phyloP scores from a whole-genome alignment of 78 protist species.

The Dictyostelium purpureum region DNA sequence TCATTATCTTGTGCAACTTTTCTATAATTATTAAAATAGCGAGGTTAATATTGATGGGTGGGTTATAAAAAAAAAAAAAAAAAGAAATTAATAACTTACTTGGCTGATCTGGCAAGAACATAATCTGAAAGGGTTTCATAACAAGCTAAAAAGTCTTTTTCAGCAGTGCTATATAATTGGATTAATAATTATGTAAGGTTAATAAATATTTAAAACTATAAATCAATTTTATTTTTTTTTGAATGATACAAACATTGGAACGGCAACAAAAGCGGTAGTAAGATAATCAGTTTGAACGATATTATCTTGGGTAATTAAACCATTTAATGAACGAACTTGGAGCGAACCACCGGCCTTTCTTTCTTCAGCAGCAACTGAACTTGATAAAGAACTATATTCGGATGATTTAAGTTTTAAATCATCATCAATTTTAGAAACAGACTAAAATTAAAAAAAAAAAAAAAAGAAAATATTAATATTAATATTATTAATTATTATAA shows the following conservation, averaged over 20 bases:
- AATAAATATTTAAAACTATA: not conserved
- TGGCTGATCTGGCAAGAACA: conserved; percentile 85
- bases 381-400: conserved; percentile 29
- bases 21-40: too few relatives aligned
- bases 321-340: conserved; percentile 56
- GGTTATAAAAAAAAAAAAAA: too few relatives aligned
- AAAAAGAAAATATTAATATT: not conserved
- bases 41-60: too few relatives aligned
- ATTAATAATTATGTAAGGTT: not conserved
- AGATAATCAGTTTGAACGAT: conserved; percentile 83
- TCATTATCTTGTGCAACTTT: conserved; percentile 82
- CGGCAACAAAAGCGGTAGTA: conserved; percentile 84
- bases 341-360: conserved; percentile 78
- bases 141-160: conserved; percentile 31
- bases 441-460: not conserved
- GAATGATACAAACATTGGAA: conserved; percentile 30
- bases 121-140: conserved; percentile 47
- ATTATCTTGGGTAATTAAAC: conserved; percentile 40
- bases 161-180: not conserved
- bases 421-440: conserved; percentile 69
- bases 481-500: not conserved
- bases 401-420: conserved; percentile 51
- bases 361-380: conserved; percentile 74
- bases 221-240: not conserved
- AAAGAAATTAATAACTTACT: too few relatives aligned